Evolutionary conservation across 2,329 filamentous ascomycete genomes (phyloP), one percentile per base, ranked within the genome.

Genomic region (Sporothrix pallida): DNA sequence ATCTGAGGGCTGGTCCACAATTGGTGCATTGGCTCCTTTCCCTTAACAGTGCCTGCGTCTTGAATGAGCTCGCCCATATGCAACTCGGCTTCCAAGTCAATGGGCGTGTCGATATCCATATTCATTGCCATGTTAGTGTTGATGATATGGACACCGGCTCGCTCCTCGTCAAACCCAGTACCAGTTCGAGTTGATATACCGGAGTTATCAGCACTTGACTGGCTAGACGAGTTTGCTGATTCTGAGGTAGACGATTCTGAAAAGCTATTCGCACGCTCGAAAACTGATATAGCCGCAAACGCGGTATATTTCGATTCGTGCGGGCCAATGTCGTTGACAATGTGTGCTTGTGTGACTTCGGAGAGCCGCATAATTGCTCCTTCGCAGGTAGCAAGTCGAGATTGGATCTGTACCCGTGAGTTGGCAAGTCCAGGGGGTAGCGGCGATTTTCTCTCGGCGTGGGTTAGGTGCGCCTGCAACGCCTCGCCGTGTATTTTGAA

Each of bases 401-500:
- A 72, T 54, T 83, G 80, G 4, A 88, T 77, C 7, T 79, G 76
- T 10, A 76, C 75, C 2, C 80, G 80, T 4, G 79, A 79, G n/a
- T 78, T 72, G 2, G 72, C 69, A 4, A 84, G 73, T 6, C 10
- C 52, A 42, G 76, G 76, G 15, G 80, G 26, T 17, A 68, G 31
- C 0, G 54, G 46, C 2, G 52, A 17, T 56, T 76, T 82, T 75
- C 78, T 83, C 77, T 81, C 82, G 26, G 81, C 81, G 6, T 81
- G 81, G n/a, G 78, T 77, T 0, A 87, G 73, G 77, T 87, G 85
- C 42, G 82, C 79, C 2, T 83, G 75, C 17, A 89, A 79, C 70
- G 82, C 84, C 52, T 82, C 81, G 0, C 87, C 87, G 73, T 89
- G 87, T 20, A 88, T 85, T 20, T 83, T 80, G 70, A 87, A 87